Conservation (phyloP, 2,329 filamentous ascomycete genomes). For the Pyrenophora graminea region DNA sequence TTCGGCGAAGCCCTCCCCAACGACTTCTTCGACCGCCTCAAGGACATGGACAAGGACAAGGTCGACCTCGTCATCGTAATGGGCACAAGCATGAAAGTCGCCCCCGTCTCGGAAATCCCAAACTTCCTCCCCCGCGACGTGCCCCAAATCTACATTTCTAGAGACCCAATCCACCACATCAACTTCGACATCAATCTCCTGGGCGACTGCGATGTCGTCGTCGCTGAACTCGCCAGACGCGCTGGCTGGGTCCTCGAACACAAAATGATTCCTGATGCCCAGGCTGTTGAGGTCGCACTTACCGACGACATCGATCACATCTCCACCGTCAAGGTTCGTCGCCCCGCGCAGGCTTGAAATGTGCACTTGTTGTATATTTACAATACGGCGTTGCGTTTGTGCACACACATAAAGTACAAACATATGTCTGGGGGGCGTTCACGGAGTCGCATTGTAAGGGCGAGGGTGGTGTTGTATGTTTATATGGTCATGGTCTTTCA, state of each 20-base stretch:
- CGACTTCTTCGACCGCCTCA: constrained; percentile 78
- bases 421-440: too few relatives aligned
- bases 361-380: too few relatives aligned
- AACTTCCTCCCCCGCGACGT: constrained; percentile 77
- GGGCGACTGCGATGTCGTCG: constrained; percentile 91
- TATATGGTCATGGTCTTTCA: too few relatives aligned
- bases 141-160: constrained; percentile 88
- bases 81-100: constrained; percentile 93
- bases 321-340: constrained; percentile 34
- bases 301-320: constrained; percentile 38
- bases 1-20: constrained; percentile 90
- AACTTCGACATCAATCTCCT: constrained; percentile 96
- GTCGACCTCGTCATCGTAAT: constrained; percentile 94
- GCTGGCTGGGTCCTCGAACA: constrained; percentile 81
- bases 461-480: too few relatives aligned
- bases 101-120: constrained; percentile 90
- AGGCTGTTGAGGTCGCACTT: constrained; percentile 61
- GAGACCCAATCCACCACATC: constrained; percentile 81
- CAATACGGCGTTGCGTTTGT: too few relatives aligned
- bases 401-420: too few relatives aligned
- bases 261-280: constrained; percentile 76
- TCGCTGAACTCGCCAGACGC: constrained; percentile 80
- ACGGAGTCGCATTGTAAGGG: too few relatives aligned
- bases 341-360: constrained; percentile 14
- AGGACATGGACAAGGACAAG: constrained; percentile 76